Percentiles rank a stretch among this genome's conserved stretches.
Conservation (phyloP, 371 early-diverging fungal genomes). For the Dichotomocladium elegans region DNA sequence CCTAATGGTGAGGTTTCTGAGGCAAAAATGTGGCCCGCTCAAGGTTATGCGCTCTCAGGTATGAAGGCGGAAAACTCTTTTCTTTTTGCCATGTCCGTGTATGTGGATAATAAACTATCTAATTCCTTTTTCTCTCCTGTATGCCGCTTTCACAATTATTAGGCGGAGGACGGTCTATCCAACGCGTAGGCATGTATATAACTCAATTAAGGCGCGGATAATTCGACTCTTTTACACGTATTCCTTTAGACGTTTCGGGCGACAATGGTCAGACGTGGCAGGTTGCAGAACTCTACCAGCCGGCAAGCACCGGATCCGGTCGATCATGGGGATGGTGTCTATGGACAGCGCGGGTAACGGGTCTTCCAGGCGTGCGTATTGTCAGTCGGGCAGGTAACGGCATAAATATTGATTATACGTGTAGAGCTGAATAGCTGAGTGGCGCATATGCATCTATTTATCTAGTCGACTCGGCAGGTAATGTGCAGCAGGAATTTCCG, state of each 20-base stretch:
- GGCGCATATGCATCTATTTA: not conserved
- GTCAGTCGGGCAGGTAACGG: slow-evolving; percentile 69
- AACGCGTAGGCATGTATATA: slow-evolving; percentile 63
- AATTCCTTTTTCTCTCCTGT: no score
- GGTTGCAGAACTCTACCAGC: slow-evolving; percentile 47
- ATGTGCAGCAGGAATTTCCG: slow-evolving; percentile 74
- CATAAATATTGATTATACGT: not conserved
- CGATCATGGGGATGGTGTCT: slow-evolving; percentile 75
- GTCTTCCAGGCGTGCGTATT: slow-evolving; percentile 31
- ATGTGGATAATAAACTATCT: not conserved
- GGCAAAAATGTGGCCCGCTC: not conserved
- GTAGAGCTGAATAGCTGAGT: not conserved
- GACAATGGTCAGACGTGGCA: slow-evolving; percentile 84
- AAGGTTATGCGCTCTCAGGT: slow-evolving; percentile 44
- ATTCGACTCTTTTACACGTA: no score
- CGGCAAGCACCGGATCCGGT: slow-evolving; percentile 16
- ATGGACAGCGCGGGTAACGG: slow-evolving; percentile 56
- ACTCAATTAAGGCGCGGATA: no score
- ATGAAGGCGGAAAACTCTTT: not conserved
- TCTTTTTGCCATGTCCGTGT: not conserved
- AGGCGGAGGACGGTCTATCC: slow-evolving; percentile 55
- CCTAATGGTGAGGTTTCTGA: slow-evolving; percentile 21
- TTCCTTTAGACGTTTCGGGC: slow-evolving; percentile 71
- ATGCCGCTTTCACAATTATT: no score
- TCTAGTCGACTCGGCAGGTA: slow-evolving; percentile 65